Evolutionary conservation across 768 basidiomycete genomes (phyloP).

Genomic region (Leccinellum rugosiceps): DNA sequence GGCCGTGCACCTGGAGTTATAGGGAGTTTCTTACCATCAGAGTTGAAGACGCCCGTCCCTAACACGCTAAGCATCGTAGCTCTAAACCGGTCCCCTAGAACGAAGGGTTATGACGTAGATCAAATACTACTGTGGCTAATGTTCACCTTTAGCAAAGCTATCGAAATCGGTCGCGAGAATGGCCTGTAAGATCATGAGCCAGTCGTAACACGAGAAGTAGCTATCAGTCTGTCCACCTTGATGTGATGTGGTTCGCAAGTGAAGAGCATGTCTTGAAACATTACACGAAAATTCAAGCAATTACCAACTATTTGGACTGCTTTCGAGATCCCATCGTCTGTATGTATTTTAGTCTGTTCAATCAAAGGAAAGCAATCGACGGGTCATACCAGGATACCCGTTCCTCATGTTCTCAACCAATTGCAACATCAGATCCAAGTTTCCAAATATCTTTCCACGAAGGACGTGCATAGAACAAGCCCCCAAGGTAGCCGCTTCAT

Average conservation of each 20-base stretch:
- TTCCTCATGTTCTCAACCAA: conserved; percentile 35
- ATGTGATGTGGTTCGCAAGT: conserved; percentile 54
- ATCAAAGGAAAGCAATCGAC: not conserved
- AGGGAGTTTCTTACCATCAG: conserved; percentile 44
- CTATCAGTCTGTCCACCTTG: conserved; percentile 30
- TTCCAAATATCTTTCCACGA: conserved; percentile 41
- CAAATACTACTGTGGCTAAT: not conserved
- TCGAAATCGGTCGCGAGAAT: conserved; percentile 57
- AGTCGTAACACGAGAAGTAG: not conserved
- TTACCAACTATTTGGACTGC: conserved; percentile 37
- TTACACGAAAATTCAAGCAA: conserved; percentile 41
- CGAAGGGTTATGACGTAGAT: not conserved
- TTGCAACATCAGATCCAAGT: conserved; percentile 40
- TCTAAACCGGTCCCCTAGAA: conserved; percentile 35
- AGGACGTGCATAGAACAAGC: conserved; percentile 42
- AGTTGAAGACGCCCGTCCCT: conserved; percentile 68
- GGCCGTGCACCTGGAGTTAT: no score
- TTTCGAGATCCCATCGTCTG: conserved; percentile 44
- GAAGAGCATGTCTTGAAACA: conserved; percentile 46
- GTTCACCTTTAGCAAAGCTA: conserved; percentile 55
- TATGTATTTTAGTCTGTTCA: not conserved
- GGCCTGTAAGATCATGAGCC: conserved; percentile 16
- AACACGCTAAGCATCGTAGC: conserved; percentile 45
- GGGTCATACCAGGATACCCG: conserved; percentile 49
- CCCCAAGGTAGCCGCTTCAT: conserved; percentile 42